These are phyloP conservation scores for Coemansia sp. DNA, from an alignment of 192 early-diverging fungal genomes.

Conservation along the genomic window DNA sequence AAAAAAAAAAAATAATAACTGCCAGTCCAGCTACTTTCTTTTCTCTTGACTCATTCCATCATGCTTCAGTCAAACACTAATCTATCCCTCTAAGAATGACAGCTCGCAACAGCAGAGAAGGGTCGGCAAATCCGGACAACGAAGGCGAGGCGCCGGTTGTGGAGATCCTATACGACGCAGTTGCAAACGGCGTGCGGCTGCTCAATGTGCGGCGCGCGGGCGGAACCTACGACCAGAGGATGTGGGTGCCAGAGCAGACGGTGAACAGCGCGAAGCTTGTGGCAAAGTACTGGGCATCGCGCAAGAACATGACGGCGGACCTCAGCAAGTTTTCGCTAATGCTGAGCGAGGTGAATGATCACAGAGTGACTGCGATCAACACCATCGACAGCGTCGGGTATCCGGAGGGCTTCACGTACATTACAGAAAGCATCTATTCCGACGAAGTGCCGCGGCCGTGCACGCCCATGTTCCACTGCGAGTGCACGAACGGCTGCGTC, in stretches of 20 bases:
- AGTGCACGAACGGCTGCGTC: conserved; percentile 26
- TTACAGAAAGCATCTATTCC: conserved; percentile 35
- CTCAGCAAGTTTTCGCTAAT: conserved; percentile 37
- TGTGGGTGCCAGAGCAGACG: conserved; percentile 17
- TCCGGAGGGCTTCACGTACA: conserved; percentile 43
- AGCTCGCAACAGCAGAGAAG: too few relatives aligned
- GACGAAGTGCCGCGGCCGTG: conserved; percentile 46
- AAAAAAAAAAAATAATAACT: too few relatives aligned
- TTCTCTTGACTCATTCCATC: too few relatives aligned
- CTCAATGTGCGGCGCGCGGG: conserved; percentile 31
- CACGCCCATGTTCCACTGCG: conserved; percentile 35
- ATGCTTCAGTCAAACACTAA: too few relatives aligned
- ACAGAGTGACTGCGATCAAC: conserved; percentile 34
- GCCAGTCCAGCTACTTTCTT: too few relatives aligned
- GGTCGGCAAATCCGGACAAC: too few relatives aligned
- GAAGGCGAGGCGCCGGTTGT: conserved; percentile 9
- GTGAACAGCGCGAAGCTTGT: conserved; percentile 17
- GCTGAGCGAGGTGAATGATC: conserved; percentile 13
- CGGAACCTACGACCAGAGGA: conserved; percentile 14
- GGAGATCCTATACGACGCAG: conserved; percentile 25
- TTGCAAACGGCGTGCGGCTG: conserved; percentile 15
- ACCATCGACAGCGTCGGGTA: conserved; percentile 35
- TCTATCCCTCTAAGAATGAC: too few relatives aligned
- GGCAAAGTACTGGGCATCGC: conserved; percentile 14
- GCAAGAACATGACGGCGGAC: conserved; percentile 29